phyloP scores from a whole-genome alignment of 2,329 filamentous ascomycete species.

The Curvularia spicifera region DNA sequence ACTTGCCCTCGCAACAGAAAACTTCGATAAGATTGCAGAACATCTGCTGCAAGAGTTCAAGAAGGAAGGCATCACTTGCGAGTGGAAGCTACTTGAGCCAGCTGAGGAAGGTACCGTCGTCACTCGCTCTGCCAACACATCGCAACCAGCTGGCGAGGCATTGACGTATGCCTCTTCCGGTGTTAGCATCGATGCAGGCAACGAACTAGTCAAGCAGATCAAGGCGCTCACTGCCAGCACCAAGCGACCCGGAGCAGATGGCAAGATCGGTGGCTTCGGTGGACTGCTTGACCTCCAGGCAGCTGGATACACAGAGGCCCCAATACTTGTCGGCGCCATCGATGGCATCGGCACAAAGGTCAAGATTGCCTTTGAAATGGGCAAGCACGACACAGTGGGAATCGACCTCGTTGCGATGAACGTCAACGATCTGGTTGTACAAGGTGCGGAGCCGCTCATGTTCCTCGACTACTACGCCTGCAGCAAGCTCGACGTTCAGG shows the following conservation, averaged over 20 bases:
- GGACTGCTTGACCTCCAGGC: slow-evolving; percentile 80
- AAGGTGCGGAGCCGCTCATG: slow-evolving; percentile 92
- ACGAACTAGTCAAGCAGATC: slow-evolving; percentile 89
- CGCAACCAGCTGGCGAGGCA: slow-evolving; percentile 35
- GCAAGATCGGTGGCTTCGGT: slow-evolving; percentile 93
- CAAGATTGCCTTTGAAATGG: slow-evolving; percentile 89
- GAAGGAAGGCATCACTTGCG: slow-evolving; percentile 74
- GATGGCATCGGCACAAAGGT: slow-evolving; percentile 97
- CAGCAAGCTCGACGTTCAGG: slow-evolving; percentile 79
- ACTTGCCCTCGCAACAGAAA: slow-evolving; percentile 84
- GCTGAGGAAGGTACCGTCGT: slow-evolving; percentile 71
- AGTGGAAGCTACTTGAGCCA: slow-evolving; percentile 87
- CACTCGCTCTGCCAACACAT: slow-evolving; percentile 25
- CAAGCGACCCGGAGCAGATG: slow-evolving; percentile 83
- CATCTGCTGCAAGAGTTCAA: slow-evolving; percentile 78
- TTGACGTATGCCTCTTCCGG: slow-evolving; percentile 93
- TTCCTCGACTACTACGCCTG: slow-evolving; percentile 99
- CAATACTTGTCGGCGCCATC: slow-evolving; percentile 89
- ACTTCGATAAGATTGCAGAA: slow-evolving; percentile 85
- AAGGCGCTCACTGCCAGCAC: slow-evolving; percentile 89
- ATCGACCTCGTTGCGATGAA: slow-evolving; percentile 99
- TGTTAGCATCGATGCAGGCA: slow-evolving; percentile 93
- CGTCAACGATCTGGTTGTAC: slow-evolving; percentile 95
- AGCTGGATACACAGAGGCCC: slow-evolving; percentile 75
- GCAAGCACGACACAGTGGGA: slow-evolving; percentile 91